Evolutionary conservation across 352 stramenopile genomes (phyloP).

Genomic region (Globisporangium solare): DNA sequence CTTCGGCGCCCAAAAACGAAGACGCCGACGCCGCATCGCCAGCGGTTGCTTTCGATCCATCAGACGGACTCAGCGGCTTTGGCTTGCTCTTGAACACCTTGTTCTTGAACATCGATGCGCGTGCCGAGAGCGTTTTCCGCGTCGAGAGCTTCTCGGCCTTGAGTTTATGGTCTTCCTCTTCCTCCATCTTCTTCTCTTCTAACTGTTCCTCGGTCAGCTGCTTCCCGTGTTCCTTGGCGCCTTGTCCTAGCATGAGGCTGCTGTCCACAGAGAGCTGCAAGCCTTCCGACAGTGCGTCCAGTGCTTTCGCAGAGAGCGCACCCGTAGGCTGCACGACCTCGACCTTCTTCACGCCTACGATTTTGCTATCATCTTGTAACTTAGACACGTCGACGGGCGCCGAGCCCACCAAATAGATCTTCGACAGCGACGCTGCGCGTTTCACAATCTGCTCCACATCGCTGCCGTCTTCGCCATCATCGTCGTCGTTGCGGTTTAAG

Average conservation of each 20-base stretch:
- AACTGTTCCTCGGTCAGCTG: constrained; percentile 73
- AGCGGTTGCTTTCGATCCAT: constrained; percentile 10
- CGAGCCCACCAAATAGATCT: constrained; percentile 82
- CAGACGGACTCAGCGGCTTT: constrained; percentile 9
- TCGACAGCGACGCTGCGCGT: constrained; percentile 67
- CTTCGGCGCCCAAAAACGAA: background rate
- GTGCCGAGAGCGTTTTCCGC: constrained; percentile 50
- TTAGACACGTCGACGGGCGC: constrained; percentile 78
- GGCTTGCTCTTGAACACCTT: constrained; percentile 67
- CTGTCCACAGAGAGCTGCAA: constrained; percentile 73
- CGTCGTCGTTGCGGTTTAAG: constrained; percentile 1
- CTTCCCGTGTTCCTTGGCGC: constrained; percentile 15
- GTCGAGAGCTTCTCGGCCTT: constrained; percentile 69
- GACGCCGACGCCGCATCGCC: background rate
- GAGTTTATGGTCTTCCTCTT: constrained; percentile 82
- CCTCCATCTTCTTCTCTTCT: constrained; percentile 85
- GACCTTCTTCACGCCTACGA: constrained; percentile 72
- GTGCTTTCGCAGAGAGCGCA: constrained; percentile 63
- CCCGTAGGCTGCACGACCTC: constrained; percentile 69
- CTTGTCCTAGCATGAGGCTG: constrained; percentile 20
- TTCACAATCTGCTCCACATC: constrained; percentile 54
- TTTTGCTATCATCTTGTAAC: constrained; percentile 72
- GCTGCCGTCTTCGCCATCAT: constrained; percentile 15
- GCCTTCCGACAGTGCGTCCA: constrained; percentile 73
- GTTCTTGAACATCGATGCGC: constrained; percentile 69